Conservation (phyloP, 768 basidiomycete genomes). For the Leccinum olivaceopallidum region DNA sequence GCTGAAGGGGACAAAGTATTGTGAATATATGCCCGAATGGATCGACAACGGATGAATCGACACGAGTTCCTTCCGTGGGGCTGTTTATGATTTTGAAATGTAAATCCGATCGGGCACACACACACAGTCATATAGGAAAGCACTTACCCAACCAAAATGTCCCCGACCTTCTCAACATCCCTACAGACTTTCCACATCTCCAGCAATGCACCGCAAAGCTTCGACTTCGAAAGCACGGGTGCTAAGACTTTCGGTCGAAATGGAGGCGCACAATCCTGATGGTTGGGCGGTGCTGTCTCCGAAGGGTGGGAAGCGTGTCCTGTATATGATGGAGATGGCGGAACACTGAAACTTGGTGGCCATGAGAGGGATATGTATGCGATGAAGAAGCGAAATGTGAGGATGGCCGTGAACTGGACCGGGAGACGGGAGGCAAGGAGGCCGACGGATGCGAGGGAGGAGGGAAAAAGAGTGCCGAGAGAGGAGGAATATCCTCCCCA, state of each 20-base stretch:
- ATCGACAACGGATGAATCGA: slow-evolving; percentile 26
- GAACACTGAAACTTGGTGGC: slow-evolving; percentile 1
- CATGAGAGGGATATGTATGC: slow-evolving; percentile 7
- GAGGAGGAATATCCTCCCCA: slow-evolving; percentile 22
- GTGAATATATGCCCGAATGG: slow-evolving; percentile 31
- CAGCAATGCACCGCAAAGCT: slow-evolving; percentile 26
- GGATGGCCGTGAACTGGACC: slow-evolving; percentile 22
- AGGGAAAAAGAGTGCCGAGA: slow-evolving; percentile 23
- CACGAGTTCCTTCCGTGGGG: slow-evolving; percentile 27
- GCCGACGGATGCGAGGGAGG: slow-evolving; percentile 2
- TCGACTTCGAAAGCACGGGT: slow-evolving; percentile 20
- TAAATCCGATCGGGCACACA: background rate
- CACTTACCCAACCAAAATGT: slow-evolving; percentile 28
- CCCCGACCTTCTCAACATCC: slow-evolving; percentile 23
- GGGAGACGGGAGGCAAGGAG: slow-evolving; percentile 23
- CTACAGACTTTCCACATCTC: slow-evolving; percentile 30
- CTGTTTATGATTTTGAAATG: slow-evolving; percentile 10
- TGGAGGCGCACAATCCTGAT: slow-evolving; percentile 11
- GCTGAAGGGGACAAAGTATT: slow-evolving; percentile 19
- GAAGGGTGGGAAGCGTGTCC: slow-evolving; percentile 11
- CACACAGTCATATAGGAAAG: background rate
- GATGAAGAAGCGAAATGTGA: slow-evolving; percentile 24
- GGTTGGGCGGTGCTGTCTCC: background rate
- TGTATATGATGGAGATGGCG: slow-evolving; percentile 13
- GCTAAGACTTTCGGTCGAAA: slow-evolving; percentile 20